A percentile compares a stretch with the other conserved stretches of the same genome.
Conservation (phyloP, 176 grass and related monocot species). For the Avena atlantica region DNA sequence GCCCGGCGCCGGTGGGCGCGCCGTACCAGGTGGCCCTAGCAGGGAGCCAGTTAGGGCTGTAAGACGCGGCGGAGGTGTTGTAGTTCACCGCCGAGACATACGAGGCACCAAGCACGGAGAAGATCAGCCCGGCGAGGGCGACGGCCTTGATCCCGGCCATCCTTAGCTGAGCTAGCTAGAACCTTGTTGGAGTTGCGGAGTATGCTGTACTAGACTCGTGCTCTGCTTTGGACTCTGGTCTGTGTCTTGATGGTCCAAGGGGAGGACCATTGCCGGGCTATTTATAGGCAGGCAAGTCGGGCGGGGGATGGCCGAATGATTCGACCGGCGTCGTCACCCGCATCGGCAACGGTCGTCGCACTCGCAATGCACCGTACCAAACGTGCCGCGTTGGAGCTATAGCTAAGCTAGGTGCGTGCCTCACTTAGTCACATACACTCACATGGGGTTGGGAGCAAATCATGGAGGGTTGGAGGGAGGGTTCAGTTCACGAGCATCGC, state of each 20-base stretch:
- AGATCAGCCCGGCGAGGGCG: not conserved
- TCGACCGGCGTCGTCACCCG: conserved; percentile 20
- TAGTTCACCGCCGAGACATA: not conserved
- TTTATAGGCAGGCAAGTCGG: conserved; percentile 24
- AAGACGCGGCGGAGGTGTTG: not conserved
- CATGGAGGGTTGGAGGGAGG: conserved; percentile 31
- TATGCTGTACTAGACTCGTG: not conserved
- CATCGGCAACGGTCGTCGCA: conserved; percentile 14
- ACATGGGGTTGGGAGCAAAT: conserved; percentile 30
- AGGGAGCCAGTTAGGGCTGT: conserved; percentile 24
- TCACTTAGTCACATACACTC: conserved; percentile 5
- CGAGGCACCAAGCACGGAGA: not conserved
- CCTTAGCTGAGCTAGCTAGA: not conserved
- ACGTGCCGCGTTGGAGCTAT: not conserved
- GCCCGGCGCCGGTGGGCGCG: conserved; percentile 56
- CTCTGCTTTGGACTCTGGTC: conserved; percentile 31
- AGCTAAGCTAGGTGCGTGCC: not conserved
- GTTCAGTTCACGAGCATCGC: conserved; percentile 26
- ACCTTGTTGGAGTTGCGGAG: not conserved
- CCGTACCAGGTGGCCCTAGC: conserved; percentile 77
- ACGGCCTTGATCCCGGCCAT: not conserved
- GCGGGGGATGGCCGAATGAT: not conserved
- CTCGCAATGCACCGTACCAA: not conserved
- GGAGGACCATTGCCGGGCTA: conserved; percentile 20
- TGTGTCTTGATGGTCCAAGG: conserved; percentile 16